phyloP scores from a whole-genome alignment of 805 yeast species.

The Saturnispora serradocipensis region DNA sequence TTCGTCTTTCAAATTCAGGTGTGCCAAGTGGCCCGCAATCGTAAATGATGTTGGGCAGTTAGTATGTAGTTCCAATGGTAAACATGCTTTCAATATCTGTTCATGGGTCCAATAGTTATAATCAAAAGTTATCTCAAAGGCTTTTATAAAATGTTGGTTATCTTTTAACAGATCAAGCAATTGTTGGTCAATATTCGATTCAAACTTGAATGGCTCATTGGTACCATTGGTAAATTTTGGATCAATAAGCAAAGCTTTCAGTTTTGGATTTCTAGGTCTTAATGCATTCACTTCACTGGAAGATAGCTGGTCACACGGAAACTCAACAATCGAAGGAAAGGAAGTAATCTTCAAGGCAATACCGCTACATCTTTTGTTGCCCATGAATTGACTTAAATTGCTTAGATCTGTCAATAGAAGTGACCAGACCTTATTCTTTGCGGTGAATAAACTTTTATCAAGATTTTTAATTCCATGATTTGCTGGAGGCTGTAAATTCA shows the following conservation, averaged over 20 bases:
- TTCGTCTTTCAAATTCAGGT: constrained; percentile 73
- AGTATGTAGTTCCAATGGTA: constrained; percentile 60
- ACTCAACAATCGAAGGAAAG: constrained; percentile 56
- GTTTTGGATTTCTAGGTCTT: constrained; percentile 23
- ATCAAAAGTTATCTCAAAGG: constrained; percentile 48
- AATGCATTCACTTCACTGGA: constrained; percentile 6
- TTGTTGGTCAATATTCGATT: constrained; percentile 8
- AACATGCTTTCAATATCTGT: constrained; percentile 65
- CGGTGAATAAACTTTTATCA: constrained; percentile 56
- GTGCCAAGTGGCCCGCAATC: constrained; percentile 92
- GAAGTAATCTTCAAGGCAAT: constrained; percentile 57
- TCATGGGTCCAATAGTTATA: constrained; percentile 87
- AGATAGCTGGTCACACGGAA: constrained; percentile 15
- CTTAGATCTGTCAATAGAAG: constrained; percentile 64
- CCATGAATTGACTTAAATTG: constrained; percentile 48
- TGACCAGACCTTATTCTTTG: constrained; percentile 50
- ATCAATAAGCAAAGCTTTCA: constrained; percentile 52
- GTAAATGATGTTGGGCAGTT: constrained; percentile 90
- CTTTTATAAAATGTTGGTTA: constrained; percentile 37
- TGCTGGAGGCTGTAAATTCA: constrained; percentile 46
- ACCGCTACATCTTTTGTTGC: constrained; percentile 34
- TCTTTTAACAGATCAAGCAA: constrained; percentile 29
- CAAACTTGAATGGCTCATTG: not conserved
- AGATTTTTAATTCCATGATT: constrained; percentile 54
- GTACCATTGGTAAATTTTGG: constrained; percentile 37